phyloP scores from a whole-genome alignment of 768 basidiomycete genomes.

The Lyophyllum atratum region DNA sequence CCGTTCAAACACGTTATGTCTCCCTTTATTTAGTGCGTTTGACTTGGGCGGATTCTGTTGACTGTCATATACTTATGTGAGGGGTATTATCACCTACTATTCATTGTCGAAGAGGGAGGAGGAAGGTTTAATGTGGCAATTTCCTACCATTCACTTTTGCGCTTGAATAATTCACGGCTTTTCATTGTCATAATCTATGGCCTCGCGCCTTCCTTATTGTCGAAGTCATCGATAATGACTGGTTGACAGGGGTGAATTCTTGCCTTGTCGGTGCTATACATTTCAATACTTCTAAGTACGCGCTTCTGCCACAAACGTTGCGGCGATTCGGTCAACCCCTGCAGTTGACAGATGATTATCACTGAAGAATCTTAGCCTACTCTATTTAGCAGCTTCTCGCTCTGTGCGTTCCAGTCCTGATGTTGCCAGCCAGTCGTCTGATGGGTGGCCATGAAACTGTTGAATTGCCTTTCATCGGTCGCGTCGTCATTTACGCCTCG shows the following conservation, averaged over 20 bases:
- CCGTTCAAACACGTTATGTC: slow-evolving; percentile 4
- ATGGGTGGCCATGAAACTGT: background rate
- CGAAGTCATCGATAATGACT: background rate
- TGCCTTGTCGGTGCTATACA: background rate
- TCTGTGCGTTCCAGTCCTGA: background rate
- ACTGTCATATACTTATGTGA: slow-evolving; percentile 5
- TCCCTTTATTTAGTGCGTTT: slow-evolving; percentile 5
- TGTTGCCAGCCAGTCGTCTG: background rate
- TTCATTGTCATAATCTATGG: background rate
- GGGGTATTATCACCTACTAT: slow-evolving; percentile 4
- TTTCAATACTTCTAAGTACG: background rate
- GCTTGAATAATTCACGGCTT: slow-evolving; percentile 11
- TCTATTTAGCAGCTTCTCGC: background rate
- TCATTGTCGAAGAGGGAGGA: slow-evolving; percentile 1
- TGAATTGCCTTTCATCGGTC: background rate
- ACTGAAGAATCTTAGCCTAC: background rate
- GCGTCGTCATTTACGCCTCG: background rate
- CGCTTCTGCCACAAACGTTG: background rate
- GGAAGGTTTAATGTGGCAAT: slow-evolving; percentile 12
- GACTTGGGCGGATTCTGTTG: background rate
- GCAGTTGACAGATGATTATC: background rate
- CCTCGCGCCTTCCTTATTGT: background rate
- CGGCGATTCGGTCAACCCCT: background rate
- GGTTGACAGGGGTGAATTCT: background rate
- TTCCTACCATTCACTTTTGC: slow-evolving; percentile 11